Conservation (phyloP, 2,329 filamentous ascomycete species). For the Simplicillium aogashimaense region DNA sequence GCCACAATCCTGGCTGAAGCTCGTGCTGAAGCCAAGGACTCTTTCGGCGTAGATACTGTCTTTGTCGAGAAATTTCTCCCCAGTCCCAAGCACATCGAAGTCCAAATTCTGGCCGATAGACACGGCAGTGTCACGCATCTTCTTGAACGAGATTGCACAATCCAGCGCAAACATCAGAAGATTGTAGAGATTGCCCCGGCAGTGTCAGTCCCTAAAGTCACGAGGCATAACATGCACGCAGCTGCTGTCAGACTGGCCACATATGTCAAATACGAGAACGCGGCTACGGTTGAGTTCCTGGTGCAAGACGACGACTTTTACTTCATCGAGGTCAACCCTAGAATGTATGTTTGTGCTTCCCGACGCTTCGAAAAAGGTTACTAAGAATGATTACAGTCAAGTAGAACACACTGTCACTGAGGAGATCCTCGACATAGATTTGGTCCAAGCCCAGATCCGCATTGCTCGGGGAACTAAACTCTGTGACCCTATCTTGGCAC, state of each 20-base stretch:
- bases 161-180: conserved; percentile 41
- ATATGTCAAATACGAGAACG: conserved; percentile 26
- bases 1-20: too few species aligned
- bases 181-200: conserved; percentile 37
- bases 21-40: too few species aligned
- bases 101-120: conserved; percentile 38
- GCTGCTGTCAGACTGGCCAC: conserved; percentile 25
- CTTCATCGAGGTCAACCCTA: conserved; percentile 38
- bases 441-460: conserved; percentile 14
- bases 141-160: conserved; percentile 39
- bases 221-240: conserved; percentile 22
- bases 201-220: conserved; percentile 17
- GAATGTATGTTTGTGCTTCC: conserved; percentile 14
- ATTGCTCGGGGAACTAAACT: conserved; percentile 2
- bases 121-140: conserved; percentile 26
- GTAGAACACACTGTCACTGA: conserved; percentile 37
- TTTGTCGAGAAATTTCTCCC: conserved; percentile 33
- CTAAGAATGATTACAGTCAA: conserved; percentile 15
- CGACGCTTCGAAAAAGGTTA: too few species aligned
- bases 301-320: conserved; percentile 24
- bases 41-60: conserved; percentile 27
- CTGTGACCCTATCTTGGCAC: neutral
- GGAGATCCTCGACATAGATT: conserved; percentile 23
- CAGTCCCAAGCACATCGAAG: conserved; percentile 34
- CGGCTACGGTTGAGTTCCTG: conserved; percentile 35